Conservation (phyloP, 2,329 filamentous ascomycete genomes). For the Aspergillus sp. region DNA sequence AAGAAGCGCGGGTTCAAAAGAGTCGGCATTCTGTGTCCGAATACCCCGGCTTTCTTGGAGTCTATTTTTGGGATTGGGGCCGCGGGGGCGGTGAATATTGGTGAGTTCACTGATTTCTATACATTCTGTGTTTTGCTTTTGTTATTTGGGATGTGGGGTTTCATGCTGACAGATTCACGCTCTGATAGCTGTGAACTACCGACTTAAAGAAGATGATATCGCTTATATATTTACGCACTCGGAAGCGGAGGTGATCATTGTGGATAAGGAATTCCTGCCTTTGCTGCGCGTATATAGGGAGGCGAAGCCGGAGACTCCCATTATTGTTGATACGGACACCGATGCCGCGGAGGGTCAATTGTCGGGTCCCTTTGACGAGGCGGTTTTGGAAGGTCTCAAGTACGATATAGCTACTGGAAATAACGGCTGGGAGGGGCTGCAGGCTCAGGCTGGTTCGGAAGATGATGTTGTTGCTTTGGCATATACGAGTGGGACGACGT, state of each 20-base stretch:
- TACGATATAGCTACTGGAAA: constrained; percentile 67
- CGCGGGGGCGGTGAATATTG: constrained; percentile 75
- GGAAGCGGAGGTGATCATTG: constrained; percentile 83
- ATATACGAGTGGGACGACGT: constrained; percentile 93
- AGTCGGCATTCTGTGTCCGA: constrained; percentile 84
- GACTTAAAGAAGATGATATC: constrained; percentile 81
- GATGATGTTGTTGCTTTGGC: constrained; percentile 82
- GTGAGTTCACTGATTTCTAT: constrained; percentile 32
- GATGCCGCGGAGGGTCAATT: constrained; percentile 73
- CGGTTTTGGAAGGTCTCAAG: constrained; percentile 75
- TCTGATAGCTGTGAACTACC: constrained; percentile 63
- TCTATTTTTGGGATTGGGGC: constrained; percentile 84
- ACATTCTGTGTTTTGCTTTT: neutral
- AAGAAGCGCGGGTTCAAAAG: constrained; percentile 70
- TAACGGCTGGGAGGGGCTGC: constrained; percentile 75
- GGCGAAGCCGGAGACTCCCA: constrained; percentile 62
- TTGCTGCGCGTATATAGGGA: constrained; percentile 69
- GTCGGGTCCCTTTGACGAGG: constrained; percentile 78
- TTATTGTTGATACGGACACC: constrained; percentile 83
- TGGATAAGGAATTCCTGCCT: constrained; percentile 74
- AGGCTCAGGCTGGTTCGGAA: constrained; percentile 71
- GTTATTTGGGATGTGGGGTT: too few relatives aligned
- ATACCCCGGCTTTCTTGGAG: constrained; percentile 93
- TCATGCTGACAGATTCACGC: neutral
- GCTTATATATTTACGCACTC: constrained; percentile 86